phyloP scores from a whole-genome alignment of 108 stramenopile genomes.

The Discostella stelligeroides region DNA sequence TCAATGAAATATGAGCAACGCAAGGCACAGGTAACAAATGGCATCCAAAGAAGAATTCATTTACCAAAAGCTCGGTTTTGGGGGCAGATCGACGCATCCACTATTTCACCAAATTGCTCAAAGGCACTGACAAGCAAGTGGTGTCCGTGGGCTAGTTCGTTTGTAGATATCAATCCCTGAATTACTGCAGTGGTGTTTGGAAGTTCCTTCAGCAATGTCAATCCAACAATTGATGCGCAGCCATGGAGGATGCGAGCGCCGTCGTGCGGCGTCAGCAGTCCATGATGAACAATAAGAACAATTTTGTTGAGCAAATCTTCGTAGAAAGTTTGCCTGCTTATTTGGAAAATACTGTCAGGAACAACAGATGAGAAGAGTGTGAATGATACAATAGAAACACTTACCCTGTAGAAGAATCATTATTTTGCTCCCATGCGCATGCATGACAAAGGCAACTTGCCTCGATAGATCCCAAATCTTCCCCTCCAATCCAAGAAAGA shows the following conservation, averaged over 20 bases:
- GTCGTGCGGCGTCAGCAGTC: constrained; percentile 66
- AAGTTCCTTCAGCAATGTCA: constrained; percentile 67
- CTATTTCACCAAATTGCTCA: constrained; percentile 72
- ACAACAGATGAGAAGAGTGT: not conserved
- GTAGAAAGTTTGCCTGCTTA: constrained; percentile 61
- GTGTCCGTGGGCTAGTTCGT: constrained; percentile 54
- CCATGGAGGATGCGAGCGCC: constrained; percentile 83
- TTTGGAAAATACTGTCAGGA: not conserved
- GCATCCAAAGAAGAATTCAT: constrained; percentile 7
- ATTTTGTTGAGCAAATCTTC: constrained; percentile 78
- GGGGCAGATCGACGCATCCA: constrained; percentile 75
- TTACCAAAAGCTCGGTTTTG: constrained; percentile 75
- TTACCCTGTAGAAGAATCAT: constrained; percentile 62
- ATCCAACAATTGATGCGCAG: constrained; percentile 71
- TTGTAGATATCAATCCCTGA: constrained; percentile 73
- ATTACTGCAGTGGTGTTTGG: constrained; percentile 70
- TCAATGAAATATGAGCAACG: not conserved
- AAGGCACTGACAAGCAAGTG: constrained; percentile 51
- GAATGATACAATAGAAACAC: constrained; percentile 17
- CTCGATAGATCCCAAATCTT: constrained; percentile 67
- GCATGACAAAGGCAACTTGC: constrained; percentile 77
- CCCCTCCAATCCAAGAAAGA: constrained; percentile 37
- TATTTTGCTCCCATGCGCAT: constrained; percentile 74
- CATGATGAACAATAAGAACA: constrained; percentile 69
- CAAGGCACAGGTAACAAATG: not conserved